Evolutionary conservation across 2,329 filamentous ascomycete genomes (phyloP).

Genomic region (Blastomyces gilchristii): DNA sequence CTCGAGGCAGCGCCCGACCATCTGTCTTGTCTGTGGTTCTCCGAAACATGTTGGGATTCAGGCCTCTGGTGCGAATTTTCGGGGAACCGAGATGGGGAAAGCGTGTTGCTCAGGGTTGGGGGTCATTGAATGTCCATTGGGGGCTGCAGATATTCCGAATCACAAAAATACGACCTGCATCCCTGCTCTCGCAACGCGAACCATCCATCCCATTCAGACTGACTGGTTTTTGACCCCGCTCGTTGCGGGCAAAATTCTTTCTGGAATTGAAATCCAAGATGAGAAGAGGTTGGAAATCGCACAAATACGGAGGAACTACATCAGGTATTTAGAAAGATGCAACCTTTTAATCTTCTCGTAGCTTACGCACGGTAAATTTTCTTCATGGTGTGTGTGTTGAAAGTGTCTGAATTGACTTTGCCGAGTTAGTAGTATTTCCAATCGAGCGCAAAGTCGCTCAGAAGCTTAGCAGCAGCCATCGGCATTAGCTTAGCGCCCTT

Average conservation of each 20-base stretch:
- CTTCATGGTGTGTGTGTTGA: background rate
- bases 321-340: background rate
- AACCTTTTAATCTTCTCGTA: background rate
- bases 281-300: background rate
- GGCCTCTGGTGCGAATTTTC: background rate
- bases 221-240: background rate
- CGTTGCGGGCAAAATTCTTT: background rate
- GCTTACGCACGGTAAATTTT: background rate
- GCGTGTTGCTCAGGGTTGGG: background rate
- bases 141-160: background rate
- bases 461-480: background rate
- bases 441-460: background rate
- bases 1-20: background rate
- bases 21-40: background rate
- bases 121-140: background rate
- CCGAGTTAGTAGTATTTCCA: background rate
- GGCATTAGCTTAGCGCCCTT: background rate
- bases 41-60: background rate
- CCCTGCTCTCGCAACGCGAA: background rate
- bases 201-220: background rate
- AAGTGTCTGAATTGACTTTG: background rate
- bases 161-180: background rate
- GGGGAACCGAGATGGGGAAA: slow-evolving; percentile 1
- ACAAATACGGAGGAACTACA: background rate
- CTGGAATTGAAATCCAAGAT: background rate